Percentiles rank a stretch among this genome's conserved stretches.
These are phyloP conservation scores for Leccinum subrobustum DNA, from an alignment of 1,284 basidiomycete genomes.

Conservation along the genomic window DNA sequence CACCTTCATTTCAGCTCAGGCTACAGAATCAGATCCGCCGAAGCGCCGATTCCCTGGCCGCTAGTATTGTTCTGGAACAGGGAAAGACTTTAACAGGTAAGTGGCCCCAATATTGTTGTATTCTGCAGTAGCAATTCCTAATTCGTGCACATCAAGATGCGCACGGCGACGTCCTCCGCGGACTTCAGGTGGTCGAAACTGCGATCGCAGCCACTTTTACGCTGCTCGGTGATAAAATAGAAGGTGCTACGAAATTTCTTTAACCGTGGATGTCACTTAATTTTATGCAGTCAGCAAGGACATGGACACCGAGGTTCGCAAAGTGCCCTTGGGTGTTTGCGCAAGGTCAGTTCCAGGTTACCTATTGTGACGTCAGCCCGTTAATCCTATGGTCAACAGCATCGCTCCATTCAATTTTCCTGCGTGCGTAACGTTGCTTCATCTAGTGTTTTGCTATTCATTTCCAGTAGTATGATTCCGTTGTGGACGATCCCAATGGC, in stretches of 20 bases:
- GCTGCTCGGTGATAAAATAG: conserved; percentile 87
- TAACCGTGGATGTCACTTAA: conserved; percentile 2
- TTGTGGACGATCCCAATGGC: conserved; percentile 94
- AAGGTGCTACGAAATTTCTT: conserved; percentile 49
- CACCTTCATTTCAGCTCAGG: conserved; percentile 38
- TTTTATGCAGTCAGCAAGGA: conserved; percentile 78
- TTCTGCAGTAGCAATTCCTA: background rate
- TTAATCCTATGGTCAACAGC: conserved; percentile 40
- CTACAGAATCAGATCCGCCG: conserved; percentile 79
- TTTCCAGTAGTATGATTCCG: conserved; percentile 81
- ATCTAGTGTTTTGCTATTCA: conserved; percentile 7
- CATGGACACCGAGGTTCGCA: conserved; percentile 93
- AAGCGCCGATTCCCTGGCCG: conserved; percentile 74
- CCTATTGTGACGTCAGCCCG: background rate
- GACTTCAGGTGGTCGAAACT: conserved; percentile 92
- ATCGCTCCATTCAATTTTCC: conserved; percentile 94
- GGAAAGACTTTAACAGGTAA: conserved; percentile 86
- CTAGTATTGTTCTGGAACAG: conserved; percentile 84
- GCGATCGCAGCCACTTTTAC: conserved; percentile 83
- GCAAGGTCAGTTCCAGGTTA: conserved; percentile 49
- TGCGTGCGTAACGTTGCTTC: conserved; percentile 52
- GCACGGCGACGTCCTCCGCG: conserved; percentile 91
- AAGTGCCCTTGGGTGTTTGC: conserved; percentile 77
- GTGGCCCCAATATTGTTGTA: conserved; percentile 37
- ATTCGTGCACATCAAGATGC: conserved; percentile 60